Percentiles rank a stretch among this genome's conserved stretches.
Conservation (phyloP, 768 basidiomycete genomes). For the Trametes sanguinea region DNA sequence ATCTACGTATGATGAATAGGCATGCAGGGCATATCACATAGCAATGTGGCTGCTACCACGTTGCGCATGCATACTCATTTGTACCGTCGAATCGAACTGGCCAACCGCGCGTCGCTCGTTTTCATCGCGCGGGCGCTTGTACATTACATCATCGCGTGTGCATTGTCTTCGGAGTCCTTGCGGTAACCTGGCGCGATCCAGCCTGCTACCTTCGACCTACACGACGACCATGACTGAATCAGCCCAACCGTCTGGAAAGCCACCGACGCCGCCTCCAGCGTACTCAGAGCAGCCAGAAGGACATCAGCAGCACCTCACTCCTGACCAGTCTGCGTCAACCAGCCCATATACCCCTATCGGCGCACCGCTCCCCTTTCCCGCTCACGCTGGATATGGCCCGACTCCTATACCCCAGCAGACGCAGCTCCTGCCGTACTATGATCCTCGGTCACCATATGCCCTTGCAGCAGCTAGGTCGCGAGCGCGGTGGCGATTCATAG, state of each 20-base stretch:
- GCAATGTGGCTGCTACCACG: too few species aligned
- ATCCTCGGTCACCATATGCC: slow-evolving; percentile 43
- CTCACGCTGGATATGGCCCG: slow-evolving; percentile 37
- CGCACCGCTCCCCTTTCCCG: slow-evolving; percentile 19
- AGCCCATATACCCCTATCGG: slow-evolving; percentile 10
- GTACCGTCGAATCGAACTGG: too few species aligned
- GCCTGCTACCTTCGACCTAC: background rate
- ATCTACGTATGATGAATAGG: too few species aligned
- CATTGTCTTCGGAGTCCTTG: background rate
- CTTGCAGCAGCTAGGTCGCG: slow-evolving; percentile 39
- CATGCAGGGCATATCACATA: too few species aligned
- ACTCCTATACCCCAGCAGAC: slow-evolving; percentile 43
- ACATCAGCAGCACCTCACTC: background rate
- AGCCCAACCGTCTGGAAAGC: slow-evolving; percentile 24
- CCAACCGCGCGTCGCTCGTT: too few species aligned
- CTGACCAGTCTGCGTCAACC: slow-evolving; percentile 15
- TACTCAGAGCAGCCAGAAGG: slow-evolving; percentile 26
- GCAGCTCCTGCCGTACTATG: slow-evolving; percentile 45
- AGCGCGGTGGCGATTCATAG: slow-evolving; percentile 47
- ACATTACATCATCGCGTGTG: slow-evolving; percentile 2
- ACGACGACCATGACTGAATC: slow-evolving; percentile 6
- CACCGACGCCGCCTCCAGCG: slow-evolving; percentile 30
- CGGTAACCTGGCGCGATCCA: background rate
- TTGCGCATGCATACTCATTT: too few species aligned
- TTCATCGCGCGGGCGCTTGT: background rate